A percentile compares a stretch with the other conserved stretches of the same genome.
Conservation (phyloP, 495 filamentous ascomycete genomes). For the Penicillium canariense region DNA sequence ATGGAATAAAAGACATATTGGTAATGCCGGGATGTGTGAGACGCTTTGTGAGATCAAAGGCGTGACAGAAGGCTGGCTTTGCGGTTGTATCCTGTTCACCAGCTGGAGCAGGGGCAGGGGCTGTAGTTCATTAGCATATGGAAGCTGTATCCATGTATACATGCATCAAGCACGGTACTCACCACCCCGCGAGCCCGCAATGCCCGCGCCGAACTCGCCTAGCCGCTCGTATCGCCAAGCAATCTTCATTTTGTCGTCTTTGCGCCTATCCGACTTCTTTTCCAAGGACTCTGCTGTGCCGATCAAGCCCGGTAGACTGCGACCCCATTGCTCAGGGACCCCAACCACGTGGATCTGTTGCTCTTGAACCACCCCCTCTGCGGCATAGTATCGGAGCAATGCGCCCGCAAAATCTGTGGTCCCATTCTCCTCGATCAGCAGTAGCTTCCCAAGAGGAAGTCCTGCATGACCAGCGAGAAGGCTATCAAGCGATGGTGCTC, state of each 20-base stretch:
- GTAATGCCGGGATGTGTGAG: conserved; percentile 58
- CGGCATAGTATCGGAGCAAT: conserved; percentile 84
- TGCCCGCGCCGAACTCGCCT: conserved; percentile 58
- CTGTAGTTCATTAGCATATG: conserved; percentile 23
- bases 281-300: conserved; percentile 47
- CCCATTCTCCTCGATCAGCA: conserved; percentile 87
- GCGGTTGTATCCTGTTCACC: conserved; percentile 26
- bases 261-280: conserved; percentile 38
- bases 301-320: conserved; percentile 75
- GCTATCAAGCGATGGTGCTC: conserved; percentile 77
- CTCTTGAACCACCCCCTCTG: conserved; percentile 89
- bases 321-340: conserved; percentile 71
- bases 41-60: conserved; percentile 86
- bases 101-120: conserved; percentile 23
- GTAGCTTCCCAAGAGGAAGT: conserved; percentile 72
- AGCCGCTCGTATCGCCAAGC: conserved; percentile 94
- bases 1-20: conserved; percentile 57
- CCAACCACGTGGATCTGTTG: conserved; percentile 86
- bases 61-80: conserved; percentile 69
- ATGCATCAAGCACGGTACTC: conserved; percentile 15
- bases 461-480: conserved; percentile 89
- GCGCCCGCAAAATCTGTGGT: conserved; percentile 91
- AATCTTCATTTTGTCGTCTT: conserved; percentile 89
- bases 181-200: conserved; percentile 54
- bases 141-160: conserved; percentile 2